Conservation (phyloP, 2,329 filamentous ascomycete species). For the Pseudocercospora vitis region DNA sequence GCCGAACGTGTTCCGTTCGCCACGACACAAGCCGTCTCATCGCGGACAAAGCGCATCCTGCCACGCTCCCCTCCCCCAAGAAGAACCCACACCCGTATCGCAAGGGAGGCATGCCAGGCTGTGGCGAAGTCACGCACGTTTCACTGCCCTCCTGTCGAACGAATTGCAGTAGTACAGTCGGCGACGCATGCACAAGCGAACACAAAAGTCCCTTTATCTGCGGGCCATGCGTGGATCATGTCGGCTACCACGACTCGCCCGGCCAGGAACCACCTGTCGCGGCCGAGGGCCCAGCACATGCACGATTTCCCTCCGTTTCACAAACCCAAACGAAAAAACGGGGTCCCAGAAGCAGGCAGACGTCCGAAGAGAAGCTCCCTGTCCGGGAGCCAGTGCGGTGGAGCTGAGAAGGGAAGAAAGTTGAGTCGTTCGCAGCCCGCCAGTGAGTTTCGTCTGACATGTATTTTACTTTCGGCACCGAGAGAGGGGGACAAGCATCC, state of each 20-base stretch:
- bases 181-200: not conserved
- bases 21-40: not conserved
- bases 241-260: not conserved
- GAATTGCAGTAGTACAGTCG: not conserved
- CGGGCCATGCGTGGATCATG: too few species aligned
- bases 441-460: too few species aligned
- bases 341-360: not conserved
- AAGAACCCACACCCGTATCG: slow-evolving; percentile 9
- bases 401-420: too few species aligned
- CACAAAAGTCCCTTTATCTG: not conserved
- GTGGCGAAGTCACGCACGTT: not conserved
- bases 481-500: too few species aligned
- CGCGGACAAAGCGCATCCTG: not conserved
- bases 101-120: slow-evolving; percentile 5
- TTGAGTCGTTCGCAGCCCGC: too few species aligned
- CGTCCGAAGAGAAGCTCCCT: too few species aligned
- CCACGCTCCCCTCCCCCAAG: not conserved
- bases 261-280: not conserved
- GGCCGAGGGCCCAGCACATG: not conserved
- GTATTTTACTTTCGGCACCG: too few species aligned
- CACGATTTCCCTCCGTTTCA: not conserved
- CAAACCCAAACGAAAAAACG: too few species aligned
- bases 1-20: not conserved
- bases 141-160: not conserved
- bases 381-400: too few species aligned